Evolutionary conservation across 441 rosid species (phyloP).

Genomic region (Codiaeum variegatum): DNA sequence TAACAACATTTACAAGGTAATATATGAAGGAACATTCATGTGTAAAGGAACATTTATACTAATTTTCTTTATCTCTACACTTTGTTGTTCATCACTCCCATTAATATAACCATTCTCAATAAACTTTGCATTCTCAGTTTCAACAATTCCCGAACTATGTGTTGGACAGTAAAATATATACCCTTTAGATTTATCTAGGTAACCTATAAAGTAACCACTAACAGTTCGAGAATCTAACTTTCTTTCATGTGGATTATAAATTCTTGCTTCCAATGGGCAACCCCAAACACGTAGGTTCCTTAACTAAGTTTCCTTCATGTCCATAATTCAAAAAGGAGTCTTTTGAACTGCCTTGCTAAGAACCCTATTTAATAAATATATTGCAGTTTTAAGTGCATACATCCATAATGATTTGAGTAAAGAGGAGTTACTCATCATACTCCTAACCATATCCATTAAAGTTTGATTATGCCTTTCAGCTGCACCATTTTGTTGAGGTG

Average conservation of each 20-base stretch:
- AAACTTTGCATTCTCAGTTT: not conserved
- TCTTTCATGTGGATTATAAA: too few species aligned
- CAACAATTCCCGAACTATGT: not conserved
- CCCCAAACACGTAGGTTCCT: not conserved
- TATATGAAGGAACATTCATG: not conserved
- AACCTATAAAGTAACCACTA: not conserved
- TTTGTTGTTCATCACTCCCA: too few species aligned
- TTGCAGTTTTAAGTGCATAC: too few species aligned
- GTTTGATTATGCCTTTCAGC: not conserved
- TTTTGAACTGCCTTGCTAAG: not conserved
- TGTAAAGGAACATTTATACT: not conserved
- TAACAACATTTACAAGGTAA: too few species aligned
- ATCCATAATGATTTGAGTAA: not conserved
- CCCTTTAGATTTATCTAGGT: not conserved
- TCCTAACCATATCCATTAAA: not conserved
- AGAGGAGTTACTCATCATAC: not conserved
- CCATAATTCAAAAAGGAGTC: not conserved
- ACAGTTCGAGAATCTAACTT: too few species aligned
- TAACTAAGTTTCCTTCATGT: not conserved
- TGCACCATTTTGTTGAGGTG: not conserved
- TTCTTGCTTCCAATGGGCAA: too few species aligned
- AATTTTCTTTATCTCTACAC: not conserved
- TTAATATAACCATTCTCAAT: not conserved
- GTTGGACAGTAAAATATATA: too few species aligned
- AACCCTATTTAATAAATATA: not conserved